phyloP scores from a whole-genome alignment of 2,329 filamentous ascomycete species.

The Aspergillus arachidicola region DNA sequence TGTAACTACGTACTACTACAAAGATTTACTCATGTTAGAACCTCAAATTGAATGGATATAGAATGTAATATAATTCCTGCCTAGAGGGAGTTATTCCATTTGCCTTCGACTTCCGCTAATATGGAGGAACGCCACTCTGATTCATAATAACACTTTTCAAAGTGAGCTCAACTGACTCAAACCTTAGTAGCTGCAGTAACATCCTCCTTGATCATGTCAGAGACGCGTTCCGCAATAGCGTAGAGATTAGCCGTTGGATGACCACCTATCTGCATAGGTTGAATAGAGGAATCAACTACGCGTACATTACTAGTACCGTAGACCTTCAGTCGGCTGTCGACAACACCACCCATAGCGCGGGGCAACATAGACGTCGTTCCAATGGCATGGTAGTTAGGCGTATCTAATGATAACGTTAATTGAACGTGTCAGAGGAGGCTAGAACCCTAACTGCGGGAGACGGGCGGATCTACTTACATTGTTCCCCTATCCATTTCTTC shows the following conservation, averaged over 20 bases:
- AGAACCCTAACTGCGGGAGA: background rate
- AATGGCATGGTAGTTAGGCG: conserved; percentile 33
- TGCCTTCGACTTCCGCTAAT: too few relatives aligned
- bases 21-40: too few relatives aligned
- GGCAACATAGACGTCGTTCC: conserved; percentile 38
- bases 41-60: too few relatives aligned
- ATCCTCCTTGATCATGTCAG: background rate
- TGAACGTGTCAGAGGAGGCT: background rate
- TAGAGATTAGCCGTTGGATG: conserved; percentile 32
- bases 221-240: conserved; percentile 29
- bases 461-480: conserved; percentile 21
- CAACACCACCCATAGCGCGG: conserved; percentile 36
- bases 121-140: background rate
- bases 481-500: conserved; percentile 26
- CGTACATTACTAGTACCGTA: conserved; percentile 37
- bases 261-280: conserved; percentile 32
- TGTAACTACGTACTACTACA: too few relatives aligned
- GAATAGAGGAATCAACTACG: conserved; percentile 36
- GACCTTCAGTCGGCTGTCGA: conserved; percentile 33
- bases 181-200: background rate
- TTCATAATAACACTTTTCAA: background rate
- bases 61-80: too few relatives aligned
- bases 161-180: background rate
- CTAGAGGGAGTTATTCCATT: too few relatives aligned
- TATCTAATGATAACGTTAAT: conserved; percentile 12